Evolutionary conservation across 2,329 filamentous ascomycete genomes (phyloP), one percentile per base, ranked within the genome.

Genomic region (Aspergillus hiratsukae): DNA sequence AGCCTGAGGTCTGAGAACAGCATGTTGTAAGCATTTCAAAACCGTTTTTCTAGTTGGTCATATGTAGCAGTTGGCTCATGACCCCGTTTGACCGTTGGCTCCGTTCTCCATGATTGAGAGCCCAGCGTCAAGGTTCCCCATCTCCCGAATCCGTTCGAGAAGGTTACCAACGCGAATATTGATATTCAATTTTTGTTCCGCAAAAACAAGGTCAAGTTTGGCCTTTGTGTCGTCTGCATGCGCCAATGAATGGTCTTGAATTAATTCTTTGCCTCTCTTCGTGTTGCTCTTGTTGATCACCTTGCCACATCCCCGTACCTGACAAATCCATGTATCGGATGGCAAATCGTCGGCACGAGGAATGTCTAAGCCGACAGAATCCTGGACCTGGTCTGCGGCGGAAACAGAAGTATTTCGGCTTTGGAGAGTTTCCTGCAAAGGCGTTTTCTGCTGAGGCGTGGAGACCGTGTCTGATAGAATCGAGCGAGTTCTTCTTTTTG

Each of bases 191-290:
- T 64, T 64, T 48, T 73, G 68, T 49, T 74, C 72, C 0, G 71
- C 64, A 64, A 72, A 63, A 10, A 74, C 72, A 8, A 74, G 63
- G 49, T 72, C 69, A 3, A 74, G 51, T 52, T 72, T 73, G 11
- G 68, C 64, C 50, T 72, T 68, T 0, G 70, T 72, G 52, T 73
- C 71, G 46, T 72, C 66, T 1, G 69, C 71, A 58, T 73, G 71
- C 8, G 63, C 66, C 3, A 72, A 51, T 7, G 67, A 66, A 54
- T 74, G 71, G 35, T 71, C 69, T n/a, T 64, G 54, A 23, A 73
- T 68, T 45, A 68, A 56, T 31, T 71, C 66, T 54, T 70, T 68
- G 19, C 67, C 67, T 29, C 68, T 64, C 54, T 69, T 72, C 3
- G 69, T 67, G 29, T 61, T 68, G 29, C 69, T 66, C 60, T 70